Percentiles rank a stretch among this genome's conserved stretches.
These are phyloP conservation scores for Selaginella tamariscina DNA, from an alignment of 75 land plant genomes.

Conservation along the genomic window DNA sequence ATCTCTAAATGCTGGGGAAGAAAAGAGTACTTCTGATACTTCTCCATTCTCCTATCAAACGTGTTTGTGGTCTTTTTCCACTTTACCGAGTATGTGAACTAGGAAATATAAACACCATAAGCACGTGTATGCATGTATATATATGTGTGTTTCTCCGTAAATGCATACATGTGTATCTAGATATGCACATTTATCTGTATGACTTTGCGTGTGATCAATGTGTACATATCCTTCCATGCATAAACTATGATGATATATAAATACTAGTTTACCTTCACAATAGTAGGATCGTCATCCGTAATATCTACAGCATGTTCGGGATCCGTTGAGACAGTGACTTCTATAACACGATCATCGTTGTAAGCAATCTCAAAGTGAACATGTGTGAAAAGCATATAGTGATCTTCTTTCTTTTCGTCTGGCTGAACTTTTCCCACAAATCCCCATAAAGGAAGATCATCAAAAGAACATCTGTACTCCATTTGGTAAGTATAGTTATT, in stretches of 20 bases:
- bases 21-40: constrained; percentile 49
- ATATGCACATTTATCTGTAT: too few species aligned
- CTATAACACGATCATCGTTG: constrained; percentile 64
- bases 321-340: constrained; percentile 59
- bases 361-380: constrained; percentile 55
- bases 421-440: constrained; percentile 65
- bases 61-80: constrained; percentile 46
- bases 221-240: too few species aligned
- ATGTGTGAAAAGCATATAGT: constrained; percentile 52
- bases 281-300: constrained; percentile 41
- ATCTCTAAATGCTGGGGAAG: constrained; percentile 50
- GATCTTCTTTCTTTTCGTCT: constrained; percentile 18
- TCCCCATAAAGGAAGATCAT: constrained; percentile 89
- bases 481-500: too few species aligned
- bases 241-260: too few species aligned
- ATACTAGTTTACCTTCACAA: too few species aligned
- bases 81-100: constrained; percentile 55
- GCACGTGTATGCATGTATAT: too few species aligned
- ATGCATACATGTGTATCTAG: too few species aligned
- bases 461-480: constrained; percentile 85
- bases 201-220: too few species aligned
- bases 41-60: constrained; percentile 58
- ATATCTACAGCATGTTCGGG: constrained; percentile 49
- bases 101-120: too few species aligned
- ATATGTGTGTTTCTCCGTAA: too few species aligned